Conservation (phyloP, 768 basidiomycete genomes). For the Inosperma sp. region DNA sequence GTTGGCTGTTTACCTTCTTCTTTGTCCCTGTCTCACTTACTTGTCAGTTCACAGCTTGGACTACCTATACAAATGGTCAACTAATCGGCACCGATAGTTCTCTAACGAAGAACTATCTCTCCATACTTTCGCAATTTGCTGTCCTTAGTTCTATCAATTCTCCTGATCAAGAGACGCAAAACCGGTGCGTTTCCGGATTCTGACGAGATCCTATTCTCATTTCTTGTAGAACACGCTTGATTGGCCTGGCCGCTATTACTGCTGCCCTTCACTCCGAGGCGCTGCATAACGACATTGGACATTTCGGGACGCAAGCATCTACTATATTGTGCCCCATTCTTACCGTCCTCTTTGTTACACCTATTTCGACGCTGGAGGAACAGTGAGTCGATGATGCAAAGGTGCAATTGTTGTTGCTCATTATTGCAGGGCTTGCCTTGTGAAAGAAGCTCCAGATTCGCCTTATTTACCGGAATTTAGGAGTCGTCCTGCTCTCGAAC, state of each 20-base stretch:
- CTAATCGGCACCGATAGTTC: conserved; percentile 72
- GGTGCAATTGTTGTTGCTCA: conserved; percentile 3
- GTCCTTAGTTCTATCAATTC: conserved; percentile 48
- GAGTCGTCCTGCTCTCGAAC: conserved; percentile 68
- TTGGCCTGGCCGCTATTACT: conserved; percentile 79
- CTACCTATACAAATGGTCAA: conserved; percentile 85
- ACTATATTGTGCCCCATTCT: conserved; percentile 71
- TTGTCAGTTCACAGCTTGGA: conserved; percentile 86
- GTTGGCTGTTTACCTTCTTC: conserved; percentile 24
- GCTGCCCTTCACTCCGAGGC: conserved; percentile 83
- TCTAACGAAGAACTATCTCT: conserved; percentile 67
- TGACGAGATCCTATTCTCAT: conserved; percentile 6
- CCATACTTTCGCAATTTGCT: conserved; percentile 61
- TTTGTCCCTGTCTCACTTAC: background rate
- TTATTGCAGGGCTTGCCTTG: conserved; percentile 45
- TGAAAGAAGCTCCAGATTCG: conserved; percentile 69
- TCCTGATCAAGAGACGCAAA: conserved; percentile 65
- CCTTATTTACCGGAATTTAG: conserved; percentile 83
- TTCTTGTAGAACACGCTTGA: conserved; percentile 63
- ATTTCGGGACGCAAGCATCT: conserved; percentile 69
- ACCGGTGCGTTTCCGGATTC: conserved; percentile 47
- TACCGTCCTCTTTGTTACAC: conserved; percentile 58
- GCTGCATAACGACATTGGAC: conserved; percentile 63
- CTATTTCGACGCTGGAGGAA: conserved; percentile 54
- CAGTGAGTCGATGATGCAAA: conserved; percentile 47